Percentiles rank a stretch among this genome's conserved stretches.
Evolutionary conservation across 2,329 filamentous ascomycete species (phyloP).

Genomic region (Epichloe brachyelytri): DNA sequence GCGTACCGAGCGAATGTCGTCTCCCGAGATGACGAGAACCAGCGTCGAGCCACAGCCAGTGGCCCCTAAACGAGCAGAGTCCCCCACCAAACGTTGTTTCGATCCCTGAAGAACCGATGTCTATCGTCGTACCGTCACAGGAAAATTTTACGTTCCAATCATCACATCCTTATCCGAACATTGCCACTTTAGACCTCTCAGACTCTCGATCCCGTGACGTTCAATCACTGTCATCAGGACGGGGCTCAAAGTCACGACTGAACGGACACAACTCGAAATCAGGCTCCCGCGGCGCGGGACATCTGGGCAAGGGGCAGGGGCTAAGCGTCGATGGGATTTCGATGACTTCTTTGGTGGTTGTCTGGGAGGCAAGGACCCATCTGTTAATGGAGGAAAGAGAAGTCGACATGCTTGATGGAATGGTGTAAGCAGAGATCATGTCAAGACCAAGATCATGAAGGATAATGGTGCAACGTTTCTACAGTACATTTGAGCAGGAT

Average conservation of each 20-base stretch:
- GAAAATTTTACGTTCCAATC: slow-evolving; percentile 61
- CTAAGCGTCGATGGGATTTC: slow-evolving; percentile 61
- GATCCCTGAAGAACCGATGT: slow-evolving; percentile 18
- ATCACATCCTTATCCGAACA: slow-evolving; percentile 44
- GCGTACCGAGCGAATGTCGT: slow-evolving; percentile 46
- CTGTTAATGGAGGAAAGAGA: slow-evolving; percentile 36
- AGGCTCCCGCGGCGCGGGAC: slow-evolving; percentile 18
- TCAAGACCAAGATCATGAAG: slow-evolving; percentile 5
- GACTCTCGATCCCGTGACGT: slow-evolving; percentile 33
- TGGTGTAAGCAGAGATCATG: slow-evolving; percentile 6
- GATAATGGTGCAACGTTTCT: slow-evolving; percentile 4
- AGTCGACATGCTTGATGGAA: slow-evolving; percentile 29
- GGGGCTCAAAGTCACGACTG: slow-evolving; percentile 18
- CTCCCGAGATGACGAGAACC: slow-evolving; percentile 42
- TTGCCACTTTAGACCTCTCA: slow-evolving; percentile 47
- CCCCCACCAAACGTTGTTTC: slow-evolving; percentile 14
- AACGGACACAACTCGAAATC: slow-evolving; percentile 13
- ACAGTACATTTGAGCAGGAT: slow-evolving; percentile 10
- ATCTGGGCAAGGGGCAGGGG: slow-evolving; percentile 51
- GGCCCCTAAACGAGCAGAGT: slow-evolving; percentile 14
- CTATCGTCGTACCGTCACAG: slow-evolving; percentile 39
- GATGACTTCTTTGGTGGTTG: slow-evolving; percentile 64
- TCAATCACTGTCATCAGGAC: slow-evolving; percentile 14
- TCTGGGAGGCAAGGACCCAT: slow-evolving; percentile 48
- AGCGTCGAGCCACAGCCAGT: slow-evolving; percentile 25